Percentiles rank a stretch among this genome's conserved stretches.
These are phyloP conservation scores for Herpotrichia juniperi DNA, from an alignment of 2,329 filamentous ascomycete species.

Conservation along the genomic window DNA sequence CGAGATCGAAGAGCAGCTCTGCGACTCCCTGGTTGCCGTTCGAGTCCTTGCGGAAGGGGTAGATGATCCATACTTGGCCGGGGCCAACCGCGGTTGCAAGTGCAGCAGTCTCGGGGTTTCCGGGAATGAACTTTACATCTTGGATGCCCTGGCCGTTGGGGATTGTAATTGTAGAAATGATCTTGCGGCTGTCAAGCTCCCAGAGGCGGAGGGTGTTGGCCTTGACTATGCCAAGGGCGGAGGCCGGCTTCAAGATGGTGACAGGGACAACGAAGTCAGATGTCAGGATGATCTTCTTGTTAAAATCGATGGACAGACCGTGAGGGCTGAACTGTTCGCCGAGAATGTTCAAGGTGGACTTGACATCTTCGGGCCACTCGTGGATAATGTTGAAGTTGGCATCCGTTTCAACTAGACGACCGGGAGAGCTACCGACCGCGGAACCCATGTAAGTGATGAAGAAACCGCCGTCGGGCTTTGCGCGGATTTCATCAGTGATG, in stretches of 20 bases:
- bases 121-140: constrained; percentile 70
- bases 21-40: constrained; percentile 64
- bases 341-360: constrained; percentile 61
- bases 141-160: constrained; percentile 66
- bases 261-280: constrained; percentile 68
- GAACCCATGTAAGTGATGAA: constrained; percentile 59
- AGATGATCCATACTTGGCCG: constrained; percentile 70
- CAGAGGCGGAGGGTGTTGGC: constrained; percentile 67
- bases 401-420: constrained; percentile 67
- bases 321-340: constrained; percentile 67
- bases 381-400: constrained; percentile 65
- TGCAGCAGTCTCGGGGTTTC: constrained; percentile 63
- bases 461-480: constrained; percentile 67
- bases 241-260: constrained; percentile 63
- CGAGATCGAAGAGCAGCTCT: constrained; percentile 65
- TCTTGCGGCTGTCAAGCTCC: constrained; percentile 60
- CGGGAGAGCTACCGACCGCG: constrained; percentile 63
- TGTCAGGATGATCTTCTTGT: constrained; percentile 64
- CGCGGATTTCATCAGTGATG: constrained; percentile 67
- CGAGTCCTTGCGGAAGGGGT: constrained; percentile 62
- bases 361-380: constrained; percentile 66
- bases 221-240: constrained; percentile 56
- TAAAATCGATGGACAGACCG: constrained; percentile 63
- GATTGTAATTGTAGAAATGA: constrained; percentile 66
- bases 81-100: constrained; percentile 65